Evolutionary conservation across 768 basidiomycete genomes (phyloP).

Genomic region (Myochromella boudieri): DNA sequence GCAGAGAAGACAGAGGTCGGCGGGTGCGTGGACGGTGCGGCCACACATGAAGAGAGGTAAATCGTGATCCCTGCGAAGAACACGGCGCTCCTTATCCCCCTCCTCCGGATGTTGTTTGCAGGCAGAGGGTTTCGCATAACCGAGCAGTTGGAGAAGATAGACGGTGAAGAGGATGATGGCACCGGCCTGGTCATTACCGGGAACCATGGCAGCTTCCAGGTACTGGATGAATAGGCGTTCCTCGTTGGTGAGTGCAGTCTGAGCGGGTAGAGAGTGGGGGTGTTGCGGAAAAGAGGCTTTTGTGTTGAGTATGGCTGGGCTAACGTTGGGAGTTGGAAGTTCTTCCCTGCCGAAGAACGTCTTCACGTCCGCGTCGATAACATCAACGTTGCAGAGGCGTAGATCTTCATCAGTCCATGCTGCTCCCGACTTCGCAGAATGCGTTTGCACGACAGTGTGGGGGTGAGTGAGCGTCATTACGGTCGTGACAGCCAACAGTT

Average conservation of each 20-base stretch:
- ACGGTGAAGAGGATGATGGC: slow-evolving; percentile 14
- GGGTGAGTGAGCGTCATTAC: neutral
- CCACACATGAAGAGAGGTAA: slow-evolving; percentile 22
- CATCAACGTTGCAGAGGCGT: slow-evolving; percentile 9
- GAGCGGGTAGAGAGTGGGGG: slow-evolving; percentile 1
- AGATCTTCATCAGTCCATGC: slow-evolving; percentile 17
- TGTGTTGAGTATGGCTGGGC: slow-evolving; percentile 11
- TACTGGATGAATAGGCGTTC: slow-evolving; percentile 17
- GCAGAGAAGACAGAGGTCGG: slow-evolving; percentile 16
- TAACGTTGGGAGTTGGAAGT: slow-evolving; percentile 10
- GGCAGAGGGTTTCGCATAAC: slow-evolving; percentile 9
- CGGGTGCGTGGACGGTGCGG: slow-evolving; percentile 15
- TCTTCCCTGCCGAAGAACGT: slow-evolving; percentile 13
- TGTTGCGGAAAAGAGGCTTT: slow-evolving; percentile 3
- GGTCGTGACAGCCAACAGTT: too few species aligned
- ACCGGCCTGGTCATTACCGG: slow-evolving; percentile 4
- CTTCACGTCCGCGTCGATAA: slow-evolving; percentile 12
- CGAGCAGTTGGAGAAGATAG: slow-evolving; percentile 15
- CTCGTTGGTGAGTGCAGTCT: slow-evolving; percentile 12
- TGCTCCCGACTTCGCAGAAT: slow-evolving; percentile 12
- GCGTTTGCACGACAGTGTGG: neutral
- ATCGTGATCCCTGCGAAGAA: slow-evolving; percentile 15
- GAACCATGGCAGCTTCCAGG: slow-evolving; percentile 13
- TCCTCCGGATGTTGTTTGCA: slow-evolving; percentile 7
- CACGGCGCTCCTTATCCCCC: slow-evolving; percentile 7